phyloP scores from a whole-genome alignment of 495 filamentous ascomycete species.

The Tetracladium marchalianum region DNA sequence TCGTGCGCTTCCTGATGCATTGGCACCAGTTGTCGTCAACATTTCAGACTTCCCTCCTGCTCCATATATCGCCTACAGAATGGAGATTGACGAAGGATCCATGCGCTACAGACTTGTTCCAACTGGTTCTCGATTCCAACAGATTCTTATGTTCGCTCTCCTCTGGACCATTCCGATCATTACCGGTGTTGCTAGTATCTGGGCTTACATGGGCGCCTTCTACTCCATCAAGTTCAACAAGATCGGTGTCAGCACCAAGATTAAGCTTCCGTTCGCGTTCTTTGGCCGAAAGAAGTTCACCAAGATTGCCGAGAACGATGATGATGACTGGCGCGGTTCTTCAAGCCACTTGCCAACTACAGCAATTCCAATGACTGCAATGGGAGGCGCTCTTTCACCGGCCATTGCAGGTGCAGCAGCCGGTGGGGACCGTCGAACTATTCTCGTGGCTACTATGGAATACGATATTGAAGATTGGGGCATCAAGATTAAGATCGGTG shows the following conservation, averaged over 20 bases:
- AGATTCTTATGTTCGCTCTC: constrained; percentile 48
- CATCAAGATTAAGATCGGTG: constrained; percentile 68
- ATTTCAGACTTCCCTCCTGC: constrained; percentile 27
- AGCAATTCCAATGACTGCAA: no score
- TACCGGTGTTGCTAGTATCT: constrained; percentile 40
- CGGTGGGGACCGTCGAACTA: constrained; percentile 32
- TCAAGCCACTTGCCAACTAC: no score
- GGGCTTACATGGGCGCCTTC: constrained; percentile 53
- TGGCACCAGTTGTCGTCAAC: constrained; percentile 32
- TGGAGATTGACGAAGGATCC: constrained; percentile 46
- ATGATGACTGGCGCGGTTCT: no score
- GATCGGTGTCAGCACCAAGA: constrained; percentile 42
- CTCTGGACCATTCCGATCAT: constrained; percentile 44
- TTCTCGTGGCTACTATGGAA: constrained; percentile 64
- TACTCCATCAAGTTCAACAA: constrained; percentile 66
- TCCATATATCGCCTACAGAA: constrained; percentile 47
- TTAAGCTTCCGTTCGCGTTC: no score
- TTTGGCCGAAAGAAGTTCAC: no score
- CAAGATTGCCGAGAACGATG: no score
- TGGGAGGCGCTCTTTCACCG: no score
- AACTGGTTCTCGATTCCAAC: constrained; percentile 41
- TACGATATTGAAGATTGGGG: constrained; percentile 66
- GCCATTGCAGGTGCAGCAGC: not conserved
- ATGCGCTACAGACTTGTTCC: constrained; percentile 44
- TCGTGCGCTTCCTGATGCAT: constrained; percentile 49